Conservation (phyloP, 495 filamentous ascomycete species). For the Xylaria acuta region DNA sequence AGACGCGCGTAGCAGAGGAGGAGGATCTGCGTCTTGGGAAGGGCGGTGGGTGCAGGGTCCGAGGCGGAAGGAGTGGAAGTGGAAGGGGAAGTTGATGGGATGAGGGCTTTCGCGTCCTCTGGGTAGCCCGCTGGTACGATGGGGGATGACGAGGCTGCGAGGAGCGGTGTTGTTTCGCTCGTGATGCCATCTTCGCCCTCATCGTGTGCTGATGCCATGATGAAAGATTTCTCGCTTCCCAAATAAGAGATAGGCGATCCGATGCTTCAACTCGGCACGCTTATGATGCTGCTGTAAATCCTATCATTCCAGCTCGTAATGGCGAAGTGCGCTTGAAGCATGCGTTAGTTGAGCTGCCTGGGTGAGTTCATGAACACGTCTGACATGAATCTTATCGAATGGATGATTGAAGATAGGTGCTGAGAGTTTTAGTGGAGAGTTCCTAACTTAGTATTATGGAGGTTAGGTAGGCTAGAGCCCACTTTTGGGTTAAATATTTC, state of each 20-base stretch:
- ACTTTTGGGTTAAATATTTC: background rate
- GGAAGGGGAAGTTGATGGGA: slow-evolving; percentile 1
- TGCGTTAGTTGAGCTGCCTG: background rate
- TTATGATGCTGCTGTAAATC: background rate
- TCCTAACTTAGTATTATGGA: no score
- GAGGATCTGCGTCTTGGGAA: slow-evolving; percentile 66
- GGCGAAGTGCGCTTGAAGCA: background rate
- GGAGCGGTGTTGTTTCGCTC: slow-evolving; percentile 47
- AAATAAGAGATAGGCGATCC: background rate
- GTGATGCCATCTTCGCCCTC: slow-evolving; percentile 17
- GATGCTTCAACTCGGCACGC: background rate
- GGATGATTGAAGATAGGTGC: background rate
- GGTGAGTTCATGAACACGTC: background rate
- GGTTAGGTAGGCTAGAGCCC: background rate
- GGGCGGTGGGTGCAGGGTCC: slow-evolving; percentile 41
- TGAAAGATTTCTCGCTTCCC: background rate
- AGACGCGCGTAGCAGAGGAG: slow-evolving; percentile 70
- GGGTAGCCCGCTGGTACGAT: slow-evolving; percentile 26
- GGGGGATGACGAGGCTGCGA: slow-evolving; percentile 34
- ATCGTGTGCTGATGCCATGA: slow-evolving; percentile 9
- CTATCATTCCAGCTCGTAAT: background rate
- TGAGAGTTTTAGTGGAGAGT: background rate
- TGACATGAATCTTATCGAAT: background rate
- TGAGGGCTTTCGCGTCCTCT: slow-evolving; percentile 28
- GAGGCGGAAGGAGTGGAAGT: slow-evolving; percentile 27